Conservation (phyloP, 345 rosid species). For the Hirschfeldia incana region DNA sequence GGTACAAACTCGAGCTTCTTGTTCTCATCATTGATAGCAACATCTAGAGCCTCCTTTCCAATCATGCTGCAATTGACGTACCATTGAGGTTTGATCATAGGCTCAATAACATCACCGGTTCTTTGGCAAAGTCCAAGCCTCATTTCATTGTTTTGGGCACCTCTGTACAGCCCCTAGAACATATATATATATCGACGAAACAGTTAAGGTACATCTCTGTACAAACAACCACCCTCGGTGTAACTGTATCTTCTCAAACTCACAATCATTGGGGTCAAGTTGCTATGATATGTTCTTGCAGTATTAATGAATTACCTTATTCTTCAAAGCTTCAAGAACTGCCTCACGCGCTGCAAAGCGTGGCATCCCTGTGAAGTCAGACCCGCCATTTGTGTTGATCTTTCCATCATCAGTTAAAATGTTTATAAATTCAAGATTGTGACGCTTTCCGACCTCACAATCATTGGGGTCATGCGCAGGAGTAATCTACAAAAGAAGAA, state of each 20-base stretch:
- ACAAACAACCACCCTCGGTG: neutral
- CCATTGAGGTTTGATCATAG: constrained; percentile 90
- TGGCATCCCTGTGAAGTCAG: constrained; percentile 70
- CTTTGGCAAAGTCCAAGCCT: constrained; percentile 75
- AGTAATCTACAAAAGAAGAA: constrained; percentile 63
- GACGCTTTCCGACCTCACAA: constrained; percentile 82
- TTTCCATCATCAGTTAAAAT: constrained; percentile 81
- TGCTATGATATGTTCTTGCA: neutral
- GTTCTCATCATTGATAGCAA: constrained; percentile 50
- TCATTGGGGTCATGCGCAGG: constrained; percentile 92
- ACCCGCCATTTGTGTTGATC: constrained; percentile 70
- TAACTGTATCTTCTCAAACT: neutral
- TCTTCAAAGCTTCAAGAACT: constrained; percentile 58
- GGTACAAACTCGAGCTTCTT: constrained; percentile 71
- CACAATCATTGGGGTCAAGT: neutral
- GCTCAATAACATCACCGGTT: constrained; percentile 72
- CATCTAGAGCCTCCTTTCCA: constrained; percentile 76
- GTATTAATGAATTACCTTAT: constrained; percentile 46
- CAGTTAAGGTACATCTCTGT: neutral
- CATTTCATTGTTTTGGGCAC: constrained; percentile 79
- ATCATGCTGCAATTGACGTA: constrained; percentile 58
- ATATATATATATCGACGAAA: neutral
- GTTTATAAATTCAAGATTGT: constrained; percentile 67
- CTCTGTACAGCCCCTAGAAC: constrained; percentile 63
- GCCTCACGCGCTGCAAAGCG: constrained; percentile 81